These are phyloP conservation scores for Petrea volubilis DNA, from an alignment of 257 asterid genomes.

Conservation along the genomic window DNA sequence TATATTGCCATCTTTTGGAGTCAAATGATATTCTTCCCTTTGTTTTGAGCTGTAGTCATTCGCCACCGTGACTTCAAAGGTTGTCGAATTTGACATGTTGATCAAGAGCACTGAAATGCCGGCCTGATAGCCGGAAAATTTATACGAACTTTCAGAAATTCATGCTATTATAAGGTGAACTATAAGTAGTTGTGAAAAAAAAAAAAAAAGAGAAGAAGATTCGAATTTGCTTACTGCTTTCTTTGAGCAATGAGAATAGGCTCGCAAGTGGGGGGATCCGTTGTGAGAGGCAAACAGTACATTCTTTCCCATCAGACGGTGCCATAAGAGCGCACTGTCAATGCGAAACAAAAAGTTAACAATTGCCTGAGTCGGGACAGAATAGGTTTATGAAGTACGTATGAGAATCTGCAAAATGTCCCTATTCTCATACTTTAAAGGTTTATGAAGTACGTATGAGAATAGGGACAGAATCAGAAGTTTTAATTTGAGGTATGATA, in stretches of 20 bases:
- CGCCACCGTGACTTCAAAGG: conserved; percentile 40
- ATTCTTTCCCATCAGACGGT: conserved; percentile 69
- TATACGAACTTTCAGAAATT: too few relatives aligned
- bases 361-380: too few relatives aligned
- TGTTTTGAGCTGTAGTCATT: conserved; percentile 29
- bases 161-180: too few relatives aligned
- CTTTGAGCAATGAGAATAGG: conserved; percentile 77
- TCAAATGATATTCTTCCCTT: conserved; percentile 81
- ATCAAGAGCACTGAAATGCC: conserved; percentile 58
- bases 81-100: conserved; percentile 77
- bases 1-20: conserved; percentile 68
- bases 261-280: conserved; percentile 60
- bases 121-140: conserved; percentile 28
- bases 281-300: conserved; percentile 61
- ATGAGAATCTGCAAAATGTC: too few relatives aligned
- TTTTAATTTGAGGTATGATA: too few relatives aligned
- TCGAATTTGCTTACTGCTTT: conserved; percentile 38
- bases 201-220: too few relatives aligned
- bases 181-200: too few relatives aligned
- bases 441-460: too few relatives aligned
- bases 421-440: too few relatives aligned
- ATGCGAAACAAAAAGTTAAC: background rate
- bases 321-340: conserved; percentile 75
- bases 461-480: too few relatives aligned
- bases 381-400: too few relatives aligned